phyloP scores from a whole-genome alignment of 208 protist species.

The Angomonas deanei region DNA sequence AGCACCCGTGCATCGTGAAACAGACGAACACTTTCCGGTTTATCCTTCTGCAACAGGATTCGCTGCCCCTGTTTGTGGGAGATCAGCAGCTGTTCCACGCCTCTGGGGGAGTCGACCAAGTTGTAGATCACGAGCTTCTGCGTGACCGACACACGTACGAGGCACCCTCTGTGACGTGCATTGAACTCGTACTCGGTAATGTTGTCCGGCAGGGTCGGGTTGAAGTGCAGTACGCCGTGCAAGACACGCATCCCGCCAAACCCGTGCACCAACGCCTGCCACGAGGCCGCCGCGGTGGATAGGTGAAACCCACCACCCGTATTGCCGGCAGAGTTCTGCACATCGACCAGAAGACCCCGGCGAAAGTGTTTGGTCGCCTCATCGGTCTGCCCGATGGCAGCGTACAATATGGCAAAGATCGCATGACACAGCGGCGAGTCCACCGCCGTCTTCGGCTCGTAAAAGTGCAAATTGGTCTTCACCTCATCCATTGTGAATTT shows the following conservation, averaged over 20 bases:
- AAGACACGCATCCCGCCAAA: slow-evolving; percentile 80
- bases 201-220: slow-evolving; percentile 66
- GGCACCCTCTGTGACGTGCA: slow-evolving; percentile 62
- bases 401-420: slow-evolving; percentile 75
- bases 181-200: slow-evolving; percentile 77
- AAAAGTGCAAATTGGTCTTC: slow-evolving; percentile 78
- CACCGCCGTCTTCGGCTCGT: slow-evolving; percentile 75
- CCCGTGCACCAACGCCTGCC: slow-evolving; percentile 69
- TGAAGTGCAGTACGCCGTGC: slow-evolving; percentile 75
- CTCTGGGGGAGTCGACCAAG: slow-evolving; percentile 33
- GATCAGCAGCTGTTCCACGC: slow-evolving; percentile 50
- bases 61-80: slow-evolving; percentile 66
- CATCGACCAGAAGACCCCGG: slow-evolving; percentile 56
- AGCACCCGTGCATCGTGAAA: slow-evolving; percentile 68
- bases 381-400: slow-evolving; percentile 46
- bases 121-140: slow-evolving; percentile 71
- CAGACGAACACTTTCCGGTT: slow-evolving; percentile 63
- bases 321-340: slow-evolving; percentile 70
- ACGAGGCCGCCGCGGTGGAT: slow-evolving; percentile 69
- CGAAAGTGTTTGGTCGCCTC: slow-evolving; percentile 61
- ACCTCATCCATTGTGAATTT: slow-evolving; percentile 75
- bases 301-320: slow-evolving; percentile 74
- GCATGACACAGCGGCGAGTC: slow-evolving; percentile 69
- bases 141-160: slow-evolving; percentile 64
- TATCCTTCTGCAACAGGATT: slow-evolving; percentile 44